Evolutionary conservation across 495 filamentous ascomycete genomes (phyloP), one percentile per base, ranked within the genome.

Genomic region (Daldinia caldariorum): DNA sequence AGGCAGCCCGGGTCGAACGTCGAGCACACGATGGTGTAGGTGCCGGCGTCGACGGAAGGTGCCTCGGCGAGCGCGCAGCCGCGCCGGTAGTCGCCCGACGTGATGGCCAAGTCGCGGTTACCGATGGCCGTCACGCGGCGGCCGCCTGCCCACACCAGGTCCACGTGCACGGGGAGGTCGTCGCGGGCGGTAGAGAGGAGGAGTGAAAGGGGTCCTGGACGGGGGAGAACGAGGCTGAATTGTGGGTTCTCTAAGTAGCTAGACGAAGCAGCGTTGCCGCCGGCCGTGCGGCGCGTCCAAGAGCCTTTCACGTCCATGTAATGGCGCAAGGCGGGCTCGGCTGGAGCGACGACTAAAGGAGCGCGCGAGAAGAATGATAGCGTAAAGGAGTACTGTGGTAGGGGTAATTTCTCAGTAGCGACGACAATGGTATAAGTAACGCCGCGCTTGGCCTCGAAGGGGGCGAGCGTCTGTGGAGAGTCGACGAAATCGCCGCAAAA

Each of bases 391-490:
- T 95, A 91, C 51, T 78, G 84, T 4, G 84, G 79, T 2, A 88
- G 79, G 4, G 91, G 89, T 7, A 98, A 82, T 14, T 89, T 88
- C 76, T 95, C 88, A 73, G 96, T 88, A 9, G 91, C 89, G 37
- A 94, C 84, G 22, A 94, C 93, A 18, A 92, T 79, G 0, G 94
- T 98, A 74, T 94, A 94, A 0, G 83, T 81, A 20, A 83, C 81
- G 26, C 79, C 74, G 18, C 87, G 74, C 26, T 85, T 77, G 66
- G 92, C 83, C 9, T 91, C 88, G 43, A 96, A 84, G 61, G 89
- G 88, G 34, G 95, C 89, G 13, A 98, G 87, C 10, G 91, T 96
- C 76, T 98, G 97, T 12, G 94, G 93, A 1, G 94, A 94, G 77
- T 97, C 94, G 38, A 98, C 94, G 69, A 91, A 97, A n/a, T 91